phyloP scores from a whole-genome alignment of 2,329 filamentous ascomycete species.

The Trichoderma cornu-damae region DNA sequence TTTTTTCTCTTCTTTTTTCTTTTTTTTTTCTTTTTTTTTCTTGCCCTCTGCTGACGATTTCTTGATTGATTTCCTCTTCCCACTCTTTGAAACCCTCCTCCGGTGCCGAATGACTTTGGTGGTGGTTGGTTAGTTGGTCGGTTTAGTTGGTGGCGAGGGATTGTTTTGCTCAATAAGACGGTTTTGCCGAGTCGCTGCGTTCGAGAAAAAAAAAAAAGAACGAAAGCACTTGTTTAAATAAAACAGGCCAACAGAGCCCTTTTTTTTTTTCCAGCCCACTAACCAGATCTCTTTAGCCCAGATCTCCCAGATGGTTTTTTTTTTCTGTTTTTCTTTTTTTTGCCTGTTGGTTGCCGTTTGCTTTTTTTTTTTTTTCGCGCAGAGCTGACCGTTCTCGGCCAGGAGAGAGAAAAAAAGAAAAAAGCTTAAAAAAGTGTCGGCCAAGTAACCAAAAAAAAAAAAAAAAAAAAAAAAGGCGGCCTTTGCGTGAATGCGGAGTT shows the following conservation, averaged over 20 bases:
- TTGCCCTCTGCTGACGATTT: not conserved
- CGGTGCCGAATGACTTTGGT: not conserved
- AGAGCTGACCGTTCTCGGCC: slow-evolving; percentile 14
- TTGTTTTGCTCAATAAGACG: slow-evolving; percentile 1
- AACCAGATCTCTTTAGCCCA: not conserved
- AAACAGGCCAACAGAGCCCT: not conserved
- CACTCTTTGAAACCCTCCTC: too few species aligned
- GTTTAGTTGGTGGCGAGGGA: too few species aligned
- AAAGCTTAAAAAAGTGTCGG: not conserved
- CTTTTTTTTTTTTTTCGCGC: not conserved
- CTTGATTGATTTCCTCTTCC: not conserved
- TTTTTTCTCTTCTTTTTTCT: not conserved
- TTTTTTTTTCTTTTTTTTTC: not conserved
- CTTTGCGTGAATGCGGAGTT: slow-evolving; percentile 16
- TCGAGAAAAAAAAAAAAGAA: too few species aligned
- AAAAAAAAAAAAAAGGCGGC: slow-evolving; percentile 5
- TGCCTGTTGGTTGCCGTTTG: not conserved
- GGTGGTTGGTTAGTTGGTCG: too few species aligned
- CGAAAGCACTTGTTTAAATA: not conserved
- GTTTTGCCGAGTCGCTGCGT: not conserved
- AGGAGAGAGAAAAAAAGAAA: too few species aligned
- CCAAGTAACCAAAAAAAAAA: too few species aligned
- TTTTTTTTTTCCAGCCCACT: too few species aligned
- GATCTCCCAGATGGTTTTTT: not conserved
- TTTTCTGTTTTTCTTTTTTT: too few species aligned